Percentiles rank a stretch among this genome's conserved stretches.
Evolutionary conservation across 352 stramenopile species (phyloP).

Genomic region (Globisporangium recalcitrans): DNA sequence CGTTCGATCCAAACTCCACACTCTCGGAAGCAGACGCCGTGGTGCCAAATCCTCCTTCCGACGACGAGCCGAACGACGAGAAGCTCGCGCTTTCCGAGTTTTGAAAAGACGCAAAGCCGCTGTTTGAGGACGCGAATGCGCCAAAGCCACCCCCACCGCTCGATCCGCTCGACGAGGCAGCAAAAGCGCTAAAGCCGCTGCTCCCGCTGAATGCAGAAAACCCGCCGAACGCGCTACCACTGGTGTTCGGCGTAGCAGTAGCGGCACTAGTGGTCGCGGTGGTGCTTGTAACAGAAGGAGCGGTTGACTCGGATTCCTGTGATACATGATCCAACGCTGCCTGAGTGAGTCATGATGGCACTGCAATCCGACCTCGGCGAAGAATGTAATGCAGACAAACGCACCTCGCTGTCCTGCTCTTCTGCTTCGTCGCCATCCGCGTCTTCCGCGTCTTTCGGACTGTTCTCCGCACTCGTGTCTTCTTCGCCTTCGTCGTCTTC

Average conservation of each 20-base stretch:
- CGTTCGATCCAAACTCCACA: slow-evolving; percentile 37
- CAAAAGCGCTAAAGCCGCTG: slow-evolving; percentile 45
- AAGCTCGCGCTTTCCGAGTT: slow-evolving; percentile 38
- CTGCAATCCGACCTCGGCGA: too few species aligned
- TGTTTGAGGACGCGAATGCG: slow-evolving; percentile 13
- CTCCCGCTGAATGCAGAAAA: slow-evolving; percentile 50
- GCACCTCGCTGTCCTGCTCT: not conserved
- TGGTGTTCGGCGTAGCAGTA: slow-evolving; percentile 20
- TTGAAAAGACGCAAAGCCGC: slow-evolving; percentile 55
- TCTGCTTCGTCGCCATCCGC: not conserved
- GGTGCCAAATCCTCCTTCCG: slow-evolving; percentile 34
- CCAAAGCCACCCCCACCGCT: slow-evolving; percentile 27
- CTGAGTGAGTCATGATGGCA: not conserved
- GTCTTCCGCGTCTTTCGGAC: slow-evolving; percentile 11
- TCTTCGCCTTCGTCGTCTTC: slow-evolving; percentile 6
- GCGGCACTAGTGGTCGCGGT: not conserved
- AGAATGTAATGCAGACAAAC: not conserved
- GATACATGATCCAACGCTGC: not conserved
- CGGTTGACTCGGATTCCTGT: slow-evolving; percentile 1
- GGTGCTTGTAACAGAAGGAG: not conserved
- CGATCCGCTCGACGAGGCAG: slow-evolving; percentile 26
- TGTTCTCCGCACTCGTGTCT: slow-evolving; percentile 19
- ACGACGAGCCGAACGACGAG: slow-evolving; percentile 44
- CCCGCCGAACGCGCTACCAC: slow-evolving; percentile 39
- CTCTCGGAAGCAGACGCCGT: slow-evolving; percentile 36